Evolutionary conservation across 2,329 filamentous ascomycete genomes (phyloP), one percentile per base, ranked within the genome.

Genomic region (Botryotinia narcissicola): DNA sequence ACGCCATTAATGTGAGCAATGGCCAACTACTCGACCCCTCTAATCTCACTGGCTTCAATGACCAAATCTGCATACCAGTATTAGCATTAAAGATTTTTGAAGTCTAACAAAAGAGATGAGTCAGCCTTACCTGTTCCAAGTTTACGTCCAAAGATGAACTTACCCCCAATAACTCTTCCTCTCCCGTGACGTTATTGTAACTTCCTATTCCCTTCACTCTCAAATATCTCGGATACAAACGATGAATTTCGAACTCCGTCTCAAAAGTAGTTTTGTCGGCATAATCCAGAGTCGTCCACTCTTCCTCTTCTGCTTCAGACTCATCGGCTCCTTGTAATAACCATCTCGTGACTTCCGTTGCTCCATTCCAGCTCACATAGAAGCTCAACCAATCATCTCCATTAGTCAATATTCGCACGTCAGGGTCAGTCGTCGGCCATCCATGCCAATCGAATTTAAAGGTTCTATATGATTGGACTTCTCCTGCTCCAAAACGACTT

Each of bases 291-390:
- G 59, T 64, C 46, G 40, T 46, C 70, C 70, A 71, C 40, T 60
- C 42, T 35, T 63, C 42, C 25, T 70, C 72, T 44, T 48, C 42
- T 14, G 57, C 64, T 32, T 46, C 66, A 20, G 42, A 18, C 6
- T 70, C 67, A 48, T 73, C 72, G 6, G 57, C 66, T 20, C 57
- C 72, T 73, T 70, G 42, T 57, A 71, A 54, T 32, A 71, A 82
- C 88, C 88, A 87, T 6, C 72, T 59, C 4, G 77, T 80, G 0
- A 84, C 85, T 77, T 85, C 83, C 0, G 85, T 87, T 66, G 85
- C 85, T 7, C 86, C 86, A 73, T 87, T 87, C 86, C 86, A 87
- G 7, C 85, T 88, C 3, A 88, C 86, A 78, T 86, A 90, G 14
- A 82, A 80, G 74, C 80, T 82, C 14, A 78, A 80, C 35, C 75